Percentiles rank a stretch among this genome's conserved stretches.
Conservation (phyloP, 768 basidiomycete species). For the Rhodosporidiobolus odoratus region DNA sequence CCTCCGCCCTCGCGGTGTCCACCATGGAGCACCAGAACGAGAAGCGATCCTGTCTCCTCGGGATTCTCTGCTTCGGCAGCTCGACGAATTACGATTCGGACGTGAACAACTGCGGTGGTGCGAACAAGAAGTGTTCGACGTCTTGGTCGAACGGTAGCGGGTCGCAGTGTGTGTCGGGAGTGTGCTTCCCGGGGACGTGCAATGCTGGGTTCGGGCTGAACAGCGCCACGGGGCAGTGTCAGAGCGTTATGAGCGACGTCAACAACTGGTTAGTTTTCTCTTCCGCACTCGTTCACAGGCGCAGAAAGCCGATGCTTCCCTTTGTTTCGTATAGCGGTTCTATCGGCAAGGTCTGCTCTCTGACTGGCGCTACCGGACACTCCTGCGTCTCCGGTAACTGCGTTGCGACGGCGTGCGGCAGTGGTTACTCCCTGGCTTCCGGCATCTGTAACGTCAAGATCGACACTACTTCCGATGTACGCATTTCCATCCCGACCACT, state of each 20-base stretch:
- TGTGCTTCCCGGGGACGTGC: constrained; percentile 10
- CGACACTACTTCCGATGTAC: constrained; percentile 5
- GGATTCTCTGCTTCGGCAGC: constrained; percentile 17
- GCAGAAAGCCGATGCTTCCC: neutral
- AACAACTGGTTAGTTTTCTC: constrained; percentile 5
- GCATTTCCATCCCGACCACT: neutral
- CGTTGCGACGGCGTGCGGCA: neutral
- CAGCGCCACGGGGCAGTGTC: neutral
- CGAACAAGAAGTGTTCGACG: constrained; percentile 10
- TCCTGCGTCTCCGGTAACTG: neutral
- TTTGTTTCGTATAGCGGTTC: neutral
- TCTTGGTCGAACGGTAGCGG: constrained; percentile 10
- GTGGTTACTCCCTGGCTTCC: constrained; percentile 8
- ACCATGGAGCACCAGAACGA: neutral
- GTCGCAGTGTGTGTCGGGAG: neutral
- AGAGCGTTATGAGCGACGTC: neutral
- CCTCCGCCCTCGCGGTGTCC: neutral
- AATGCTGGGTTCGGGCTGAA: constrained; percentile 6
- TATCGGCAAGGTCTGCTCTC: neutral
- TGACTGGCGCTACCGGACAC: neutral
- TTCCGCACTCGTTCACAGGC: neutral
- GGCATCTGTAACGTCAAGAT: constrained; percentile 8
- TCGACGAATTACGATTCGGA: constrained; percentile 13
- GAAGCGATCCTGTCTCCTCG: constrained; percentile 21
- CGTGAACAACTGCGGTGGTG: constrained; percentile 32